A percentile compares a stretch with the other conserved stretches of the same genome.
These are phyloP conservation scores for Sequoia sempervirens DNA, from an alignment of 75 land plant genomes.

Conservation along the genomic window DNA sequence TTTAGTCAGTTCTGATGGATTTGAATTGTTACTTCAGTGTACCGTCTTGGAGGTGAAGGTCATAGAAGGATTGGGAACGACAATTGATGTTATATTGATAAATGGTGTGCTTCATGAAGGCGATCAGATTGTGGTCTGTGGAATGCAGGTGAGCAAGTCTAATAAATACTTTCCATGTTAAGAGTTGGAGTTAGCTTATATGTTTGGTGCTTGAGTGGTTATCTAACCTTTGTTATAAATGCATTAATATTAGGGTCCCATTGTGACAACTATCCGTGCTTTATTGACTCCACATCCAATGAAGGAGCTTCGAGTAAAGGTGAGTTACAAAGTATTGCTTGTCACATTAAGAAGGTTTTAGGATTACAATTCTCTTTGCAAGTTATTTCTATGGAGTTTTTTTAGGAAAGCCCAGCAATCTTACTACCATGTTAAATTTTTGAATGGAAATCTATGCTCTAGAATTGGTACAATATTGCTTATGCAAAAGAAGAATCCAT, in stretches of 20 bases:
- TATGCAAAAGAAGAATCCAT: no score
- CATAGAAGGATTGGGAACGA: conserved; percentile 93
- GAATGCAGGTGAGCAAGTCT: conserved; percentile 79
- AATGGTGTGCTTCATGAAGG: conserved; percentile 99
- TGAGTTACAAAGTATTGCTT: conserved; percentile 14
- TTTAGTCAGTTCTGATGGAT: conserved; percentile 3
- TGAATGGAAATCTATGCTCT: no score
- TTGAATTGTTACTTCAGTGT: conserved; percentile 52
- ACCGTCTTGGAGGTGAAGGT: conserved; percentile 99
- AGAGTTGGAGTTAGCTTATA: neutral
- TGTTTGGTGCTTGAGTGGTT: neutral
- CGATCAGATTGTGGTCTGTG: conserved; percentile 95
- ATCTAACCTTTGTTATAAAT: neutral
- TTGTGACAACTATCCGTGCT: conserved; percentile 87
- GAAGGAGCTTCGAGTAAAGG: conserved; percentile 99
- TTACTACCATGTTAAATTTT: no score
- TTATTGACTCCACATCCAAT: conserved; percentile 97
- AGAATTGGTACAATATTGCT: neutral
- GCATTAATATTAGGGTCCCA: conserved; percentile 67
- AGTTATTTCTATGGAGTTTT: neutral
- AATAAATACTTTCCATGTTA: neutral
- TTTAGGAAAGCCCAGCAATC: no score
- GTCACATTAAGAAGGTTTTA: neutral
- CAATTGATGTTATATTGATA: conserved; percentile 95
- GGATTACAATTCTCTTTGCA: neutral